phyloP scores from a whole-genome alignment of 2,329 filamentous ascomycete genomes.

The Fusarium sacchari region DNA sequence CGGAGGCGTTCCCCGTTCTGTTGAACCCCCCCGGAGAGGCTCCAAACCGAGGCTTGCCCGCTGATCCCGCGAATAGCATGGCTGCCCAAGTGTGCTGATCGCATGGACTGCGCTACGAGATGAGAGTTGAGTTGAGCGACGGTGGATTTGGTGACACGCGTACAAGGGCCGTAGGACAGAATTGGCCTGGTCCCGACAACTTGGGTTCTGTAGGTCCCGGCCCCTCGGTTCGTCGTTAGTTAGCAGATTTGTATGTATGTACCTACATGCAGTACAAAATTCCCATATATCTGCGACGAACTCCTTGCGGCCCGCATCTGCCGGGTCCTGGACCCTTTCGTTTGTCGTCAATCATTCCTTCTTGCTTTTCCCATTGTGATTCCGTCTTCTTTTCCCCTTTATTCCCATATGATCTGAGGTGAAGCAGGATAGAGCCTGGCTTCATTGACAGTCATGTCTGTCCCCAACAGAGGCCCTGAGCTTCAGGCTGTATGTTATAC shows the following conservation, averaged over 20 bases:
- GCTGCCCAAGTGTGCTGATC: conserved; percentile 16
- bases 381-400: not conserved
- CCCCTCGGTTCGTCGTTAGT: not conserved
- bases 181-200: conserved; percentile 4
- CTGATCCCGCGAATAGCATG: conserved; percentile 13
- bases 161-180: conserved; percentile 8
- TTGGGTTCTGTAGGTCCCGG: conserved; percentile 21
- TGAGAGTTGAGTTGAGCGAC: not conserved
- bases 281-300: conserved; percentile 28
- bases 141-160: conserved; percentile 24
- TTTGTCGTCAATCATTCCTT: conserved; percentile 19
- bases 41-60: conserved; percentile 14
- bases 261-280: not conserved
- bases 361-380: not conserved
- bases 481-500: conserved; percentile 48
- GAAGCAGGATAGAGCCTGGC: not conserved
- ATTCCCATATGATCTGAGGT: not conserved
- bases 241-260: not conserved
- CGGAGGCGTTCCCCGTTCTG: conserved; percentile 5
- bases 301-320: conserved; percentile 25
- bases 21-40: not conserved
- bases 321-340: conserved; percentile 25
- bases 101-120: not conserved
- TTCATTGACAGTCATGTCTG: conserved; percentile 33
- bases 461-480: conserved; percentile 48